Conservation (phyloP, 23 red algal species). For the Gracilaria caudata region DNA sequence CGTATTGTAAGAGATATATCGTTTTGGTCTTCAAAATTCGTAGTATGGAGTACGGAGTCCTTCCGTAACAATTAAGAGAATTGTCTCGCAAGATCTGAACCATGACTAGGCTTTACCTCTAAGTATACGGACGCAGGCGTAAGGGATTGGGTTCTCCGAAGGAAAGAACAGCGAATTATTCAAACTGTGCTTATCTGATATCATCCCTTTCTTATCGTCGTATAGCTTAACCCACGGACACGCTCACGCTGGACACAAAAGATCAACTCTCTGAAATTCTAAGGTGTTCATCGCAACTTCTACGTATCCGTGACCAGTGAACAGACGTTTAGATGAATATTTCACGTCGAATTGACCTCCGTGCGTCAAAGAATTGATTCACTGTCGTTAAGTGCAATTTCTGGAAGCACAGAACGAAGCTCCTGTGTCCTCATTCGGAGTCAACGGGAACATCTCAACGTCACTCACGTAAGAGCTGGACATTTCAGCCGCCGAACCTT, state of each 20-base stretch:
- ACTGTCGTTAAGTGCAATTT: conserved; percentile 7
- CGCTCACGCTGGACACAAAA: not conserved
- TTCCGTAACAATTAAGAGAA: not conserved
- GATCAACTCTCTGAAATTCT: not conserved
- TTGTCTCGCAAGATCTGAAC: not conserved
- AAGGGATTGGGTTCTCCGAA: not conserved
- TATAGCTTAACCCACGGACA: not conserved
- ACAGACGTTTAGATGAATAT: not conserved
- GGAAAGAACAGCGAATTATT: not conserved
- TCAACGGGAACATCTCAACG: not conserved
- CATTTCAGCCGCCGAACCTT: not conserved
- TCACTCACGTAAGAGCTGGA: not conserved
- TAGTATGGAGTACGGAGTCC: not conserved
- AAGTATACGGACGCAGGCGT: not conserved
- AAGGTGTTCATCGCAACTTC: not conserved
- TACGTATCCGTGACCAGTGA: not conserved
- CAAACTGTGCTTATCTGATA: not conserved
- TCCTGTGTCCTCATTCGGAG: not conserved
- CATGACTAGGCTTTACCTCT: not conserved
- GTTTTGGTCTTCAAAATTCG: too few species aligned
- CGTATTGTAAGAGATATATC: too few species aligned
- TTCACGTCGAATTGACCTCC: not conserved
- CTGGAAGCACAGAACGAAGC: not conserved
- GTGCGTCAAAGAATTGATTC: not conserved
- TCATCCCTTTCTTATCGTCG: not conserved